A percentile compares a stretch with the other conserved stretches of the same genome.
Conservation (phyloP, 805 yeast genomes). For the Saccharomycopsis malanga region DNA sequence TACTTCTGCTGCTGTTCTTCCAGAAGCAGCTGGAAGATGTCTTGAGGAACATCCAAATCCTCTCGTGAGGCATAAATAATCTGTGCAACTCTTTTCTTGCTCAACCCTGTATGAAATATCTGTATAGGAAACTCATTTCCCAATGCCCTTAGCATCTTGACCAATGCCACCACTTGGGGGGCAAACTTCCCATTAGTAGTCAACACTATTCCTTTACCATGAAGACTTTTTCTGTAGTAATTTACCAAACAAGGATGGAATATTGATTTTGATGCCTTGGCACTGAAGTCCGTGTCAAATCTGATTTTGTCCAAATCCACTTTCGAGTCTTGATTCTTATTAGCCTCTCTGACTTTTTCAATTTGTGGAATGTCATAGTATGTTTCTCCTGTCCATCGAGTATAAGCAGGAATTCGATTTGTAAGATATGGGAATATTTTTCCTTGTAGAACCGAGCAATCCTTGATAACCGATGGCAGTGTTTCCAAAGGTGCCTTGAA, state of each 20-base stretch:
- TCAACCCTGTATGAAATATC: slow-evolving; percentile 30
- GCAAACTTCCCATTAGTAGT: slow-evolving; percentile 29
- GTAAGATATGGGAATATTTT: slow-evolving; percentile 38
- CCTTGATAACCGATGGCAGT: not conserved
- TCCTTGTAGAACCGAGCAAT: slow-evolving; percentile 25
- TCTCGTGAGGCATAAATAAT: slow-evolving; percentile 11
- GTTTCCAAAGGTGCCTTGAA: not conserved
- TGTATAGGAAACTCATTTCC: slow-evolving; percentile 34
- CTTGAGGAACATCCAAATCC: not conserved
- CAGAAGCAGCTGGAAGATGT: not conserved
- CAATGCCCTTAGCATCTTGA: slow-evolving; percentile 36
- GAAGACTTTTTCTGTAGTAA: slow-evolving; percentile 22
- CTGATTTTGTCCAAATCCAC: slow-evolving; percentile 24
- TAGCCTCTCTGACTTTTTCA: not conserved
- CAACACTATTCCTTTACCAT: slow-evolving; percentile 35
- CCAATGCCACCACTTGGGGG: slow-evolving; percentile 26
- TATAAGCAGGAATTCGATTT: slow-evolving; percentile 33
- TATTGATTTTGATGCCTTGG: not conserved
- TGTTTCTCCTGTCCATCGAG: slow-evolving; percentile 34
- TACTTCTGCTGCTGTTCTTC: not conserved
- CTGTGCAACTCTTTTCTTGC: not conserved
- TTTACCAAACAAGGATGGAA: slow-evolving; percentile 9
- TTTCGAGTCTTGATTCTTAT: not conserved
- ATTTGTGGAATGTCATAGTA: slow-evolving; percentile 10
- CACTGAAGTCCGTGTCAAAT: not conserved